These are phyloP conservation scores for Exophiala sp. DNA, from an alignment of 2,329 filamentous ascomycete genomes.

Conservation along the genomic window DNA sequence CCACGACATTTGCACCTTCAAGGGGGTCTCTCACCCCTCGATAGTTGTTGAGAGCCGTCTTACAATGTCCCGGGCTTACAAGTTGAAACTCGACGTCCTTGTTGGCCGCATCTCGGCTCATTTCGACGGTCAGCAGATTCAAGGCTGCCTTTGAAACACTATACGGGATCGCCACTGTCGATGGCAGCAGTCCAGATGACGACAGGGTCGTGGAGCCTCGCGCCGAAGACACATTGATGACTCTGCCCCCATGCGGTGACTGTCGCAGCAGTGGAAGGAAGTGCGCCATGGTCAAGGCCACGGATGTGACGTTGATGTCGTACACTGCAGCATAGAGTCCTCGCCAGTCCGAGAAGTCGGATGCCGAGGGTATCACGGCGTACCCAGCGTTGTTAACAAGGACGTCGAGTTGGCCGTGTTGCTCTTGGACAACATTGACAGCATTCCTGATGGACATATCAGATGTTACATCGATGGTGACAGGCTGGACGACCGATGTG, in stretches of 20 bases:
- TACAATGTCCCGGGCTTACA: slow-evolving; percentile 17
- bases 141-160: slow-evolving; percentile 17
- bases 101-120: slow-evolving; percentile 5
- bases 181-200: slow-evolving; percentile 1
- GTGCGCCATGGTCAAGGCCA: slow-evolving; percentile 36
- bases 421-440: not conserved
- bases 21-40: slow-evolving; percentile 7
- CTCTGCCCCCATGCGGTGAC: slow-evolving; percentile 25
- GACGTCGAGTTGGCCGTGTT: slow-evolving; percentile 27
- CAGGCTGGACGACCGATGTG: not conserved
- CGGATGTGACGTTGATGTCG: slow-evolving; percentile 45
- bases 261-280: slow-evolving; percentile 32
- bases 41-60: slow-evolving; percentile 14
- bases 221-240: slow-evolving; percentile 36
- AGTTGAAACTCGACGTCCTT: slow-evolving; percentile 8
- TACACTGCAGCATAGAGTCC: slow-evolving; percentile 2
- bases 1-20: slow-evolving; percentile 17
- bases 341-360: slow-evolving; percentile 11
- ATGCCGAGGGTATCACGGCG: slow-evolving; percentile 2
- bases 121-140: slow-evolving; percentile 21
- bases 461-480: slow-evolving; percentile 3
- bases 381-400: slow-evolving; percentile 32
- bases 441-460: slow-evolving; percentile 4
- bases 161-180: slow-evolving; percentile 13
- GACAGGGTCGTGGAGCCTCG: slow-evolving; percentile 28